A percentile compares a stretch with the other conserved stretches of the same genome.
These are phyloP conservation scores for Boletus mariae DNA, from an alignment of 1,284 basidiomycete genomes.

Conservation along the genomic window DNA sequence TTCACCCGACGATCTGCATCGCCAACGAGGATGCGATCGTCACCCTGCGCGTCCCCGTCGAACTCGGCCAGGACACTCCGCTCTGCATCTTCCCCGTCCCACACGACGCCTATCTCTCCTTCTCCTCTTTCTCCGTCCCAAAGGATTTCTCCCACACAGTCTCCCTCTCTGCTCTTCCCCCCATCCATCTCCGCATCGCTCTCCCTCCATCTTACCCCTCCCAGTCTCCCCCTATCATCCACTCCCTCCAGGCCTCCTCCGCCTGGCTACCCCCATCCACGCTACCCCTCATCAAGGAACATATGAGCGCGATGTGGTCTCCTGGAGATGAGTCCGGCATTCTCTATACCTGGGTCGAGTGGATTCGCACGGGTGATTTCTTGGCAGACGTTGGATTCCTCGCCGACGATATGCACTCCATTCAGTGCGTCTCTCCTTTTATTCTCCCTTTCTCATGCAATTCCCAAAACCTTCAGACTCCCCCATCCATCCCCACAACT, in stretches of 20 bases:
- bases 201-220: constrained; percentile 60
- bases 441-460: constrained; percentile 5
- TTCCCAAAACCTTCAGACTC: constrained; percentile 38
- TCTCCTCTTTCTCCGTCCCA: not conserved
- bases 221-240: constrained; percentile 48
- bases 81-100: constrained; percentile 35
- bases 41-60: constrained; percentile 53
- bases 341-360: constrained; percentile 69
- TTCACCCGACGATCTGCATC: constrained; percentile 63
- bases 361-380: constrained; percentile 61
- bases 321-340: constrained; percentile 54
- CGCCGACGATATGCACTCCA: constrained; percentile 27
- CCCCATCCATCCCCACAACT: constrained; percentile 52
- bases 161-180: constrained; percentile 47
- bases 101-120: constrained; percentile 25
- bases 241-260: constrained; percentile 53
- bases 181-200: constrained; percentile 53
- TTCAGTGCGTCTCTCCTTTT: constrained; percentile 41
- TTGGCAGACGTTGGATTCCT: constrained; percentile 40
- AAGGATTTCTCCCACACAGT: not conserved
- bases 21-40: constrained; percentile 36
- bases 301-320: constrained; percentile 54
- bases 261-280: constrained; percentile 51
- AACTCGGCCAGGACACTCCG: constrained; percentile 43
- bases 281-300: constrained; percentile 35